Conservation (phyloP, 108 stramenopile species). For the Conticribra guillardii region DNA sequence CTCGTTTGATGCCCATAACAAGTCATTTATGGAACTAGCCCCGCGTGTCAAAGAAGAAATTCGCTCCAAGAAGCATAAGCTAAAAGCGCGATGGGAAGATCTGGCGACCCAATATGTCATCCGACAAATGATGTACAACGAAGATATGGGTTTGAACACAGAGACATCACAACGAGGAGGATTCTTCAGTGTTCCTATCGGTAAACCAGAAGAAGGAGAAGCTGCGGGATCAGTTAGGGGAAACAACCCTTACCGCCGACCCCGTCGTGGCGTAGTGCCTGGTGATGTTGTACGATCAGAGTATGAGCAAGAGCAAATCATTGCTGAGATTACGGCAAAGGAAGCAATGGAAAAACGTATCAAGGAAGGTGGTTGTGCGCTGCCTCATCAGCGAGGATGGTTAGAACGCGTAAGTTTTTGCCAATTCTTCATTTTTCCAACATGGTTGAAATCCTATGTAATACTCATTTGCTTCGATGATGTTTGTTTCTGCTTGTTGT, state of each 20-base stretch:
- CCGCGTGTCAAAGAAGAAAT: conserved; percentile 73
- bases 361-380: conserved; percentile 72
- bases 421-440: too few species aligned
- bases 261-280: conserved; percentile 55
- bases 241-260: conserved; percentile 84
- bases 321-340: conserved; percentile 85
- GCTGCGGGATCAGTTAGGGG: conserved; percentile 14
- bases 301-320: conserved; percentile 92
- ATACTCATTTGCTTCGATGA: too few species aligned
- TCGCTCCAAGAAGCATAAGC: conserved; percentile 58
- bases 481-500: too few species aligned
- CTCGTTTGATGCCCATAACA: conserved; percentile 58
- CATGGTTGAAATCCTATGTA: too few species aligned
- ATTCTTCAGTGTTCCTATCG: conserved; percentile 40
- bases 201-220: conserved; percentile 3
- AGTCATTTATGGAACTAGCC: conserved; percentile 52
- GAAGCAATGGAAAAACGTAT: conserved; percentile 89
- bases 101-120: conserved; percentile 80
- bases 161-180: conserved; percentile 49
- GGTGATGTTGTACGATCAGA: conserved; percentile 79
- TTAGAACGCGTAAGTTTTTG: conserved; percentile 74
- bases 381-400: conserved; percentile 66
- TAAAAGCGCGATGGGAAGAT: conserved; percentile 59
- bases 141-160: conserved; percentile 30
- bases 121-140: conserved; percentile 60